Evolutionary conservation across 1,284 basidiomycete genomes (phyloP).

Genomic region (Cryptococcus sp.): DNA sequence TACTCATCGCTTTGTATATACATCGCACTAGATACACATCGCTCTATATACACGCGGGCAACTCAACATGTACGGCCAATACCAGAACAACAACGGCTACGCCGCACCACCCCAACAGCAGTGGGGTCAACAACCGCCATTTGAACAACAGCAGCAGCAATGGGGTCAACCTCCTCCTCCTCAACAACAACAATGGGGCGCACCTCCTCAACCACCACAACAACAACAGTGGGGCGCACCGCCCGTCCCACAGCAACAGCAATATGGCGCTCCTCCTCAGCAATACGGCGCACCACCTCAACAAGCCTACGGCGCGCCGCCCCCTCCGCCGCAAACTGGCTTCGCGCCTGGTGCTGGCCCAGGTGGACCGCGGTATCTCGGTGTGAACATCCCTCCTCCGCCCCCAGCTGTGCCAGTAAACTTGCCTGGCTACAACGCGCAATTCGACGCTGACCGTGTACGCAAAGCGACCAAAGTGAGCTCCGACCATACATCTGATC

Average conservation of each 20-base stretch:
- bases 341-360: background rate
- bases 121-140: too few relatives aligned
- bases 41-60: background rate
- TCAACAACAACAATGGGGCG: slow-evolving; percentile 10
- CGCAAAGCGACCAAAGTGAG: slow-evolving; percentile 53
- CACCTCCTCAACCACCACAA: slow-evolving; percentile 6
- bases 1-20: background rate
- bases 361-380: slow-evolving; percentile 41
- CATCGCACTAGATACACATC: background rate
- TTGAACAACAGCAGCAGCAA: slow-evolving; percentile 6
- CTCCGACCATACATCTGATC: background rate
- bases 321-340: slow-evolving; percentile 9
- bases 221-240: slow-evolving; percentile 2
- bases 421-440: slow-evolving; percentile 48
- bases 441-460: slow-evolving; percentile 51
- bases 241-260: slow-evolving; percentile 12
- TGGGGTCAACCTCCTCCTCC: slow-evolving; percentile 11
- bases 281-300: slow-evolving; percentile 22
- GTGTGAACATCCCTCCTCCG: slow-evolving; percentile 46
- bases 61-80: slow-evolving; percentile 19
- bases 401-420: slow-evolving; percentile 44
- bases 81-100: slow-evolving; percentile 11
- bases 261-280: slow-evolving; percentile 19
- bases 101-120: slow-evolving; percentile 9
- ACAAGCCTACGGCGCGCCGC: slow-evolving; percentile 24